Evolutionary conservation across 2,329 filamentous ascomycete genomes (phyloP), one percentile per base, ranked within the genome.

Genomic region (Calonectria leucothoes): DNA sequence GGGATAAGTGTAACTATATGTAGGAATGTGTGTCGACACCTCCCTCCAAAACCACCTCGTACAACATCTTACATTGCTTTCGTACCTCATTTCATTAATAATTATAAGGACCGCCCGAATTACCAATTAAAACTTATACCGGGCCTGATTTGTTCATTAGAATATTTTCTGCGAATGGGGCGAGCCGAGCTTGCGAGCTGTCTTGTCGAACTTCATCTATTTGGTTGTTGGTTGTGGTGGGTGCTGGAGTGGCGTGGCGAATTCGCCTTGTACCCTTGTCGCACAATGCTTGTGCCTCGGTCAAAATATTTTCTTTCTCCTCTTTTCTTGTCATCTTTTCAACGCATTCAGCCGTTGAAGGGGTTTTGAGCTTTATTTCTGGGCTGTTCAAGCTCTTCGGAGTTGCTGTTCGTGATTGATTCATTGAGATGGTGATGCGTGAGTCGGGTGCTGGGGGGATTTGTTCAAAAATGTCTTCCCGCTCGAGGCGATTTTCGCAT

Each of bases 141-240:
- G 29, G 67, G 42, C 11, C 33, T 23, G 27, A 25, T 11, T 23
- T 23, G 8, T 23, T 31, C 25, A 39, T 35, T 23, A 65, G 29
- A 20, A 57, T 69, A 8, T 68, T 67, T 17, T 75, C 71, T 17
- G 57, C 61, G 31, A 79, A 76, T 4, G 82, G 71, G 10, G 75
- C 74, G 7, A 81, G 73, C 6, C 75, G 80, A 59, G 76, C 63
- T 17, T 74, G 74, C 15, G 82, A 75, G 52, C 79, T 83, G 6
- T 69, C 74, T 12, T 83, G 82, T 15, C 83, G 83, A 39, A 85
- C 84, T 73, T 89, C 86, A 51, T 89, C 85, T 64, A 89, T 87
- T 25, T 87, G 86, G 48, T 88, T 88, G 20, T 88, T 85, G 11
- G 79, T 85, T 74, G 85, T 87, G n/a, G 82, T 78, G 42, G 88